Conservation (phyloP, 225 moss, liverwort and hornwort species). For the Anthoceros angustus region DNA sequence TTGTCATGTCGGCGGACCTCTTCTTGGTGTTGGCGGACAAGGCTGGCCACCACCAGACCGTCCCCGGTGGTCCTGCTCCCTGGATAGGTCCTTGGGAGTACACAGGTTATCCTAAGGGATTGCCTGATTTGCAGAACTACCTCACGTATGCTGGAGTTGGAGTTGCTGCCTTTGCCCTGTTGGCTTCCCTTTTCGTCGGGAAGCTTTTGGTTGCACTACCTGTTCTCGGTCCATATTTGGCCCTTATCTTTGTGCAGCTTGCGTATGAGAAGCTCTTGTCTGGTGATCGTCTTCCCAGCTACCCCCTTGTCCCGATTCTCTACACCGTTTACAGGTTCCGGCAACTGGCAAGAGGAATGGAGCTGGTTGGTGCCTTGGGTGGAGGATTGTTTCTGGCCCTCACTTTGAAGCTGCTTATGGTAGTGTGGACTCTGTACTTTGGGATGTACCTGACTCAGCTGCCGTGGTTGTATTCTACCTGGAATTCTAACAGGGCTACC, state of each 20-base stretch:
- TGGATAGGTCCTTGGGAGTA: constrained; percentile 95
- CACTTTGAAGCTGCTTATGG: constrained; percentile 27
- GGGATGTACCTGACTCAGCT: constrained; percentile 57
- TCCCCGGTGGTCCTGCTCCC: constrained; percentile 43
- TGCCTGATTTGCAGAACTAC: constrained; percentile 44
- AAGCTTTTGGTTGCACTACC: constrained; percentile 56
- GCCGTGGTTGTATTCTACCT: constrained; percentile 91
- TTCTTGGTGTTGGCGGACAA: constrained; percentile 72
- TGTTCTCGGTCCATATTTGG: constrained; percentile 51
- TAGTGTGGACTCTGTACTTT: constrained; percentile 66
- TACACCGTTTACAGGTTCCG: constrained; percentile 72
- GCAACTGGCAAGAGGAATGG: constrained; percentile 47
- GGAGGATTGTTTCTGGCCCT: constrained; percentile 47
- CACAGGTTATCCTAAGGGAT: constrained; percentile 71
- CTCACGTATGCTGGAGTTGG: constrained; percentile 54
- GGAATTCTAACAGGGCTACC: constrained; percentile 56
- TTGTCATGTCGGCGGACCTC: constrained; percentile 62
- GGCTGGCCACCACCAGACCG: constrained; percentile 58
- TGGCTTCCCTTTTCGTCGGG: constrained; percentile 44
- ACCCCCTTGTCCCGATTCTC: constrained; percentile 62
- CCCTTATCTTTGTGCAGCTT: constrained; percentile 67
- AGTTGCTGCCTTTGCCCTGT: constrained; percentile 31
- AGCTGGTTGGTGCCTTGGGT: constrained; percentile 31
- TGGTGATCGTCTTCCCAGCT: constrained; percentile 52
- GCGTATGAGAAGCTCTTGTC: constrained; percentile 70